Base-by-base conservation (phyloP, 306 rosid genomes). In the Notholithocarpus densiflorus region DNA sequence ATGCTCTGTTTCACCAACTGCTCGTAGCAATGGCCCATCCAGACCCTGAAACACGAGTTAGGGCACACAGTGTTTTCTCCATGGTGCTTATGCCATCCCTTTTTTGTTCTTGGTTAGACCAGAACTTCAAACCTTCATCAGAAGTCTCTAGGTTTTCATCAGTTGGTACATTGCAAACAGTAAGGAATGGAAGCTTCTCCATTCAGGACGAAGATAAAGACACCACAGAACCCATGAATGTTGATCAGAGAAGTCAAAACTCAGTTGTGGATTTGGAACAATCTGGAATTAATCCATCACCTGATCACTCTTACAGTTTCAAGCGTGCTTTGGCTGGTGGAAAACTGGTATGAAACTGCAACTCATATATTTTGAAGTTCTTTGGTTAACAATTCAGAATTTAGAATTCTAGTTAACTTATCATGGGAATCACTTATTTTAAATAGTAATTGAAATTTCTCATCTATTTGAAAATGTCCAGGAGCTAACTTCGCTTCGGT, bases 1-100 rank as follows among this genome's bases (percentile, higher is more conserved):
- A 92, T 83, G 95, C 94, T 37, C 88, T 95, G 81, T 91, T 92
- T 89, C 97, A 95, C 87, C 99, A 92, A 77, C 78, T 95, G 87
- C 97, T 95, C 84, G 73, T 90, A 48, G 92, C 84, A 15, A 95
- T 95, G 99, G 86, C 97, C 56, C 96, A 95, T 82, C 90, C 92
- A 71, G 98, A 93, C 79, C 90, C 83, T 23, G 97, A 91, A 80
- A 95, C 93, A 72, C 89, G 97, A 73, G 85, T 88, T 70, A 94
- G 98, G 76, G 99, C 99, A 12, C 97, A 95, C 24, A 59, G 86
- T 82, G 72, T 95, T 78, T 90, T 92, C 78, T 90, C 96, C 70
- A 64, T 84, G 53, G 91, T 93, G 83, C 98, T 95, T 72, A 88
- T 92, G 90, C 97, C 95, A 76, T 88, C 93, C 61, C 79, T 73